Conservation (phyloP, 2,329 filamentous ascomycete species). For the Knoxdaviesia proteae region DNA sequence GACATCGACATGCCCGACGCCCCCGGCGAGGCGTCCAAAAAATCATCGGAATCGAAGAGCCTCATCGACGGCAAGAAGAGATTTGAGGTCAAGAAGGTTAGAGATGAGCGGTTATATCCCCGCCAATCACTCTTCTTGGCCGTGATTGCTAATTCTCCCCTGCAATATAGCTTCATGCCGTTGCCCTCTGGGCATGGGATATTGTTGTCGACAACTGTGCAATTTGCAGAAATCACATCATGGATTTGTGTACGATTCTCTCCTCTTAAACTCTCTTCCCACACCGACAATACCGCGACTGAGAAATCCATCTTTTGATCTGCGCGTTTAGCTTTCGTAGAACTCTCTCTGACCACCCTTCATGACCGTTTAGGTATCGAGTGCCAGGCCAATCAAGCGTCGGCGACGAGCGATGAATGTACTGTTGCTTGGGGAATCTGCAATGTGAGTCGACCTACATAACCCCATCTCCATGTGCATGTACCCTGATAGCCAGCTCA, state of each 20-base stretch:
- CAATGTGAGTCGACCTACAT: conserved; percentile 47
- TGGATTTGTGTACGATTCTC: conserved; percentile 66
- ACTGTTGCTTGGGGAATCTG: conserved; percentile 98
- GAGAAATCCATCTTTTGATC: no score
- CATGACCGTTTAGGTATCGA: conserved; percentile 50
- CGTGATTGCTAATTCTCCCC: background rate
- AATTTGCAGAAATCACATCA: conserved; percentile 98
- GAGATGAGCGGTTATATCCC: background rate
- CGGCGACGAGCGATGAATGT: conserved; percentile 91
- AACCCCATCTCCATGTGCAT: background rate
- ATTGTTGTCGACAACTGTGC: conserved; percentile 99
- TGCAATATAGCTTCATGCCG: conserved; percentile 35
- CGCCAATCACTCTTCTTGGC: background rate
- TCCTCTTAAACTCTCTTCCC: background rate
- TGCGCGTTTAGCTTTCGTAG: no score
- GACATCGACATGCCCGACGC: conserved; percentile 96
- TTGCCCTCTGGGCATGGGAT: conserved; percentile 97
- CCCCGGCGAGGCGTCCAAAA: conserved; percentile 33
- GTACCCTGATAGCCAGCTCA: no score
- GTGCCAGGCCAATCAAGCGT: conserved; percentile 96
- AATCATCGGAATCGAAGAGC: conserved; percentile 24
- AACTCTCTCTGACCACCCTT: no score
- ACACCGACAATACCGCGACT: background rate
- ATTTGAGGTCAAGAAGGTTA: conserved; percentile 97
- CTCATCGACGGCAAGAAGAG: conserved; percentile 61